phyloP scores from a whole-genome alignment of 306 rosid species.

The Trifolium pratense region DNA sequence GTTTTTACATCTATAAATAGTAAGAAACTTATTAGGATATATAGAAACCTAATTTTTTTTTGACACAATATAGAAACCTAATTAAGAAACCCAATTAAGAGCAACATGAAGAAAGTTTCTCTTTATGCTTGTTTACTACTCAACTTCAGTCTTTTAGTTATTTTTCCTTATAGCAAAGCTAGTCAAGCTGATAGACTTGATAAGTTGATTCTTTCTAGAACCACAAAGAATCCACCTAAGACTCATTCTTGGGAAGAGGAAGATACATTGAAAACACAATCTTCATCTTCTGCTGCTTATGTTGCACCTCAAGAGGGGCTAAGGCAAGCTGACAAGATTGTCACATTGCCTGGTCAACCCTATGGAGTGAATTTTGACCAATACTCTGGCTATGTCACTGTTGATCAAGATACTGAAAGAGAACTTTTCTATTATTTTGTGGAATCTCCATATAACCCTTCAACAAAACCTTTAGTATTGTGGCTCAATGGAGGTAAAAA shows the following conservation, averaged over 20 bases:
- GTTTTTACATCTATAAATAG: slow-evolving; percentile 25
- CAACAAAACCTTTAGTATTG: slow-evolving; percentile 54
- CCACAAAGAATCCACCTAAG: slow-evolving; percentile 34
- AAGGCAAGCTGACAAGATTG: slow-evolving; percentile 52
- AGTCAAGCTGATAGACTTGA: slow-evolving; percentile 52
- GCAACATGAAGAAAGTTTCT: slow-evolving; percentile 37
- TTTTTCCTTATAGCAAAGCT: slow-evolving; percentile 42
- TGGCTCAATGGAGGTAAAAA: slow-evolving; percentile 75
- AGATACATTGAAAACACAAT: slow-evolving; percentile 3
- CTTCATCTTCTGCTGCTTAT: slow-evolving; percentile 11
- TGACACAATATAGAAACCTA: too few species aligned
- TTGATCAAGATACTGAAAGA: slow-evolving; percentile 50
- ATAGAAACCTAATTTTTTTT: too few species aligned
- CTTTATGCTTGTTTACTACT: slow-evolving; percentile 41
- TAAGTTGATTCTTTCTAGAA: slow-evolving; percentile 42
- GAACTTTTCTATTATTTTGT: slow-evolving; percentile 69
- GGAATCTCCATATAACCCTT: slow-evolving; percentile 53
- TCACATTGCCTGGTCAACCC: slow-evolving; percentile 65
- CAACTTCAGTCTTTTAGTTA: slow-evolving; percentile 35
- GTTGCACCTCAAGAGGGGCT: slow-evolving; percentile 43
- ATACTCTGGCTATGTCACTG: slow-evolving; percentile 65
- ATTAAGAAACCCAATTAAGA: slow-evolving; percentile 21
- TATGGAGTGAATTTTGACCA: slow-evolving; percentile 59
- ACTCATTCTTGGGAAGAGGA: slow-evolving; percentile 33
- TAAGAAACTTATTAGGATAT: neutral